Evolutionary conservation across 1,284 basidiomycete species (phyloP).

Genomic region (Abortiporus biennis): DNA sequence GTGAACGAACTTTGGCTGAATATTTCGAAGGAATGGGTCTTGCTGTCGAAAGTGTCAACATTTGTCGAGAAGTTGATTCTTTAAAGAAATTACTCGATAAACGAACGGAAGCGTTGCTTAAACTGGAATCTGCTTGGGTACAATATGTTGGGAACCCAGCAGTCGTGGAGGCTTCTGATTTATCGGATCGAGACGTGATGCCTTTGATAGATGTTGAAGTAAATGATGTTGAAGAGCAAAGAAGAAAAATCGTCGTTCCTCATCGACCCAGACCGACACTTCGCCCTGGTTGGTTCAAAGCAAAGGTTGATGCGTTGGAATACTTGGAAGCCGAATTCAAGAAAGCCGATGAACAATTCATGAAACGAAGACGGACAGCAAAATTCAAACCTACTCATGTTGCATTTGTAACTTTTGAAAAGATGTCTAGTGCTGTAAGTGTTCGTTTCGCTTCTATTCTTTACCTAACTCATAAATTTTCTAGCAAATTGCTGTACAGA

Average conservation of each 20-base stretch:
- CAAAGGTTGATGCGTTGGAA: conserved; percentile 81
- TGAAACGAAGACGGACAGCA: conserved; percentile 54
- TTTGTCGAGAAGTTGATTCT: conserved; percentile 78
- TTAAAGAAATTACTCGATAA: conserved; percentile 71
- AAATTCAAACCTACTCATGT: conserved; percentile 77
- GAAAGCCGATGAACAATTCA: conserved; percentile 77
- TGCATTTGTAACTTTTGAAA: conserved; percentile 97
- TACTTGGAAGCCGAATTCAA: conserved; percentile 76
- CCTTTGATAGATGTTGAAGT: conserved; percentile 48
- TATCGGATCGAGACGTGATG: conserved; percentile 46
- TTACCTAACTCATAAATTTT: not conserved
- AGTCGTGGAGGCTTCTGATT: conserved; percentile 65
- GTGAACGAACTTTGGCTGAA: conserved; percentile 82
- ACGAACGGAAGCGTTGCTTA: conserved; percentile 73
- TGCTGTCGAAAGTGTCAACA: conserved; percentile 84
- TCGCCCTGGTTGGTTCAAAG: conserved; percentile 59
- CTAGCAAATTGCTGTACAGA: conserved; percentile 88
- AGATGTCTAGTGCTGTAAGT: conserved; percentile 85
- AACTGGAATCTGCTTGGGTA: conserved; percentile 82
- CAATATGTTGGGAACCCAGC: conserved; percentile 92
- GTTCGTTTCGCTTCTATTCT: no score
- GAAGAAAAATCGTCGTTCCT: conserved; percentile 60
- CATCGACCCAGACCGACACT: conserved; percentile 67
- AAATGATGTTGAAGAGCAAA: conserved; percentile 40
- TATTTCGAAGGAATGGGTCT: conserved; percentile 88